These are phyloP conservation scores for Aspergillus niger DNA, from an alignment of 2,329 filamentous ascomycete species.

Conservation along the genomic window DNA sequence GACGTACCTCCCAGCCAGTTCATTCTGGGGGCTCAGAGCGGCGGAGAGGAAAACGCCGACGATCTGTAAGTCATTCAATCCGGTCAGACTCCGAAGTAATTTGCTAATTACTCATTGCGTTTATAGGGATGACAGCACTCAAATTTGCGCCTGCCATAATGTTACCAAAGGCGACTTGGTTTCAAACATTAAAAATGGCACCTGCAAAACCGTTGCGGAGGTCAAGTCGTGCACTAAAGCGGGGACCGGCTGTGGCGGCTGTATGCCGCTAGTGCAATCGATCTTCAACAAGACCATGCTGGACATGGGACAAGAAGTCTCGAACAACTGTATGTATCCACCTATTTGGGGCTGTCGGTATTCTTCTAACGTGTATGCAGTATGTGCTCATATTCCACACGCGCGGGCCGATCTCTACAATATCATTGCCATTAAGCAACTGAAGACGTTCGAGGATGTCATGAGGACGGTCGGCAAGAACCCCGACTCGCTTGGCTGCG, in stretches of 20 bases:
- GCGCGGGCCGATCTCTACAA: conserved; percentile 88
- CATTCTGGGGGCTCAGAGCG: conserved; percentile 75
- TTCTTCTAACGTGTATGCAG: conserved; percentile 25
- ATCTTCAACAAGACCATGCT: conserved; percentile 91
- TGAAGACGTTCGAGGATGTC: conserved; percentile 71
- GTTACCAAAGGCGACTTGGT: conserved; percentile 82
- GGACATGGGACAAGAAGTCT: conserved; percentile 81
- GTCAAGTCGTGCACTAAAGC: conserved; percentile 91
- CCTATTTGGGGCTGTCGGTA: background rate
- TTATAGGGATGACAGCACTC: conserved; percentile 70
- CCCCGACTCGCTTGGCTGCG: conserved; percentile 73
- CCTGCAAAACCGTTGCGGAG: conserved; percentile 77
- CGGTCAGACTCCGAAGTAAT: background rate
- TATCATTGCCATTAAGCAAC: conserved; percentile 78
- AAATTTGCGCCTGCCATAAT: conserved; percentile 92
- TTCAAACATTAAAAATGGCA: conserved; percentile 70
- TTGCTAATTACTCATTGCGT: background rate
- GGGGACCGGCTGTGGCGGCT: conserved; percentile 86
- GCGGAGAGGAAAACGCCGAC: conserved; percentile 71
- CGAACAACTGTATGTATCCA: conserved; percentile 62
- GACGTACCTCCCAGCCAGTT: conserved; percentile 79
- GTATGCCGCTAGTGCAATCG: conserved; percentile 81
- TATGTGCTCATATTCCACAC: conserved; percentile 82
- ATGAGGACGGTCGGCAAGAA: conserved; percentile 78
- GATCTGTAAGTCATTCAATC: conserved; percentile 58